Evolutionary conservation across 2,329 filamentous ascomycete species (phyloP), one percentile per base, ranked within the genome.

Genomic region (Exserohilum rostratum): DNA sequence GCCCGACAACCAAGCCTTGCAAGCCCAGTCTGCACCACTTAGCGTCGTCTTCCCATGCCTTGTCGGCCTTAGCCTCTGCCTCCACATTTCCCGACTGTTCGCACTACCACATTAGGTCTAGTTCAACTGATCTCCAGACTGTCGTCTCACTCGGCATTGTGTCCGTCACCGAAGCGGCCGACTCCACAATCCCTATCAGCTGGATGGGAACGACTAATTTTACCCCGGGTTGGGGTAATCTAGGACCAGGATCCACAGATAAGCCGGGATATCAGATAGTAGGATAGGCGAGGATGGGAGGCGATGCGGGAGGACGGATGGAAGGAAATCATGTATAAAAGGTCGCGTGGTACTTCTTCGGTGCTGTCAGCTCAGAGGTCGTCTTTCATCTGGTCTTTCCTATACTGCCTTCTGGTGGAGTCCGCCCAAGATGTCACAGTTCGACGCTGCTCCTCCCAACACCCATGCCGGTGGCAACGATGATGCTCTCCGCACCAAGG

Each of bases 371-470:
- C 34, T 50, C 48, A 34, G 37, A 50, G 43, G 43, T 60, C 46
- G 22, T 17, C 29, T 38, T 6, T 33, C 29, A 31, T 15, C 18
- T 31, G 6, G 37, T 6, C 37, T 18, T 20, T 33, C 13, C 20
- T 17, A 1, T 9, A 20, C 7, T 31, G 10, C 27, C 15, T 6
- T 38, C 39, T 44, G 2, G 18, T 18, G 34, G 4, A 12, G 25
- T n/a, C 46, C 13, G n/a, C 51, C 15, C 34, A 57, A 44, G 6
- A 73, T 73, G 70, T 67, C 70, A 5, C 35, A 66, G 22, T 60
- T 71, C 44, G 69, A 70, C 39, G 61, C 66, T 58, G 61, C 68
- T 53, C 68, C 65, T 31, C 69, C 70, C n/a, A 73, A 72, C 30
- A 71, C 70, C 13, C 62, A 71, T 47, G 67, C 69, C 29, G 69